Evolutionary conservation across 1,284 basidiomycete genomes (phyloP).

Genomic region (Cutaneotrichosporon sp.): DNA sequence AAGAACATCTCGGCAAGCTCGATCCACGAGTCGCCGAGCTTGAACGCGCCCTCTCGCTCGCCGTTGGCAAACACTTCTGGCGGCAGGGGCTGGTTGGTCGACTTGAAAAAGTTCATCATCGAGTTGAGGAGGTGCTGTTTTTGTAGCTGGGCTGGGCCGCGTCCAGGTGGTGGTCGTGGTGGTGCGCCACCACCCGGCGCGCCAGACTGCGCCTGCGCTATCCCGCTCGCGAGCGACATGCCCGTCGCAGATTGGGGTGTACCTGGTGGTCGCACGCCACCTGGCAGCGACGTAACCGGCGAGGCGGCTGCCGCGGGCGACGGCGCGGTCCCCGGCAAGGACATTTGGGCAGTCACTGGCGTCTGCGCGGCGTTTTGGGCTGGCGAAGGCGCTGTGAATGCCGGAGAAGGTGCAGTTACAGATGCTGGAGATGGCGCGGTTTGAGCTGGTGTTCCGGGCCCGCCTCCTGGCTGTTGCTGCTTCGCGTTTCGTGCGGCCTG

Average conservation of each 20-base stretch:
- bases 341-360: conserved; percentile 6
- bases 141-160: conserved; percentile 6
- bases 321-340: conserved; percentile 4
- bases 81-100: conserved; percentile 24
- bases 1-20: conserved; percentile 39
- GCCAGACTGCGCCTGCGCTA: neutral
- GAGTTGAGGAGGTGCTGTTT: conserved; percentile 32
- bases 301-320: conserved; percentile 6
- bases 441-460: neutral
- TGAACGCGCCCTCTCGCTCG: conserved; percentile 31
- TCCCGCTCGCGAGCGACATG: neutral
- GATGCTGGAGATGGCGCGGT: conserved; percentile 12
- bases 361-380: neutral
- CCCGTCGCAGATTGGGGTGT: neutral
- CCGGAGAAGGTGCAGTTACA: conserved; percentile 10
- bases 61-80: conserved; percentile 34
- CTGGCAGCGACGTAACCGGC: neutral
- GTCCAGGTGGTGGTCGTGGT: neutral
- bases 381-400: conserved; percentile 10
- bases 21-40: conserved; percentile 34
- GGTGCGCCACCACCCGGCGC: neutral
- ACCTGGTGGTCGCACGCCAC: neutral
- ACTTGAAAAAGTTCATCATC: conserved; percentile 25
- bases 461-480: neutral
- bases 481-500: conserved; percentile 25